Evolutionary conservation across 2,329 filamentous ascomycete genomes (phyloP), one percentile per base, ranked within the genome.

Genomic region (Penicillium aurantiogriseum): DNA sequence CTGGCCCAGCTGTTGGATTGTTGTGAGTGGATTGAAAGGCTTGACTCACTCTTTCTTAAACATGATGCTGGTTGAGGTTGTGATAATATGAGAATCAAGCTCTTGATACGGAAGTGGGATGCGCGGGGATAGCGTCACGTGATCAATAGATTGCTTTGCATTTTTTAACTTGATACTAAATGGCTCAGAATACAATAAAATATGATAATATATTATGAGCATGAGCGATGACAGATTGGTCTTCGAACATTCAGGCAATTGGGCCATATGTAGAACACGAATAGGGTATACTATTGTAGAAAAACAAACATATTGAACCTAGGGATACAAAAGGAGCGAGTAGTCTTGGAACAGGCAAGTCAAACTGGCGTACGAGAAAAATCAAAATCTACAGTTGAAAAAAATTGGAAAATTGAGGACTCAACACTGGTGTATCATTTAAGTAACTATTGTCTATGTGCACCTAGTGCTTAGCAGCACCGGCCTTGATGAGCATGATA

Each of bases 21-120:
- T 1, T 1, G 5, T 7, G 11, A 1, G n/a, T 31, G 11, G 13
- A 5, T 23, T 33, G n/a, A n/a, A 29, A 25, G 31, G 10, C 4
- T 40, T 15, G 8, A 78, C 84, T 72, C 77, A 94, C 91, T 95
- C 91, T 83, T 94, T 96, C 74, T 96, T 96, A 75, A 96, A 96
- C 91, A 96, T 96, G 62, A 47, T 72, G 67, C 25, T 59, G 51
- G 56, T 64, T 63, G 39, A 54, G 38, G 49, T 42, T 54, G 19
- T 33, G 47, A 48, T 61, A 48, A 44, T 43, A 29, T 23, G 36
- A 51, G 40, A 40, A 49, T 47, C 49, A 49, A 48, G 56, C 58
- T 55, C 52, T 52, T 36, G 59, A 63, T 51, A 35, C 53, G 39
- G 39, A 51, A 62, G 58, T 69, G 65, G 65, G 61, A 66, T 65